A percentile compares a stretch with the other conserved stretches of the same genome.
Conservation (phyloP, 2,329 filamentous ascomycete species). For the Neofusicoccum cordaticola region DNA sequence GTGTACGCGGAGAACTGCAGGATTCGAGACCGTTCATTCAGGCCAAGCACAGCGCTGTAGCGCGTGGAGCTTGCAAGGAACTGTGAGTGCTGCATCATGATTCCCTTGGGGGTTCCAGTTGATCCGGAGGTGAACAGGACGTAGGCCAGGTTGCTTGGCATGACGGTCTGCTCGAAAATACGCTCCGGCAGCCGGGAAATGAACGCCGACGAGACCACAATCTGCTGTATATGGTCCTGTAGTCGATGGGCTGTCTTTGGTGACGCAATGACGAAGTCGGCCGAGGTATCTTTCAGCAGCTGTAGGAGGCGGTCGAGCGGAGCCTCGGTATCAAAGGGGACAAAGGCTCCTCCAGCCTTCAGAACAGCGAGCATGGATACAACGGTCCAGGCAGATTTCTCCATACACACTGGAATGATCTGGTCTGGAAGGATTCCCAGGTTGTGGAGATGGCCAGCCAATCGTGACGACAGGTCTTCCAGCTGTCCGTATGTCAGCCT, state of each 20-base stretch:
- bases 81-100: constrained; percentile 22
- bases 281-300: neutral
- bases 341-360: constrained; percentile 18
- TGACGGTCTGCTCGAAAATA: neutral
- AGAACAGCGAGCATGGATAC: constrained; percentile 21
- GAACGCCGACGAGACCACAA: neutral
- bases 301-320: neutral
- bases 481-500: constrained; percentile 9
- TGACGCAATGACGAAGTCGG: neutral
- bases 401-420: constrained; percentile 27
- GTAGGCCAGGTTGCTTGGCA: constrained; percentile 11
- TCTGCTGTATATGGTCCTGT: constrained; percentile 27
- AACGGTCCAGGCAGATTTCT: constrained; percentile 19
- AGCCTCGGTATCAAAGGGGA: neutral
- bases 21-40: constrained; percentile 23
- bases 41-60: constrained; percentile 32
- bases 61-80: constrained; percentile 32
- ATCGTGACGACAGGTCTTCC: neutral
- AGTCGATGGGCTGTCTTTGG: constrained; percentile 24
- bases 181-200: neutral
- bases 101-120: constrained; percentile 24
- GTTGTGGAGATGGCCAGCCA: constrained; percentile 26
- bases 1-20: constrained; percentile 25
- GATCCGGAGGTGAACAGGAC: constrained; percentile 38
- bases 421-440: constrained; percentile 25